These are phyloP conservation scores for Boletellus ananiceps DNA, from an alignment of 768 basidiomycete species.

Conservation along the genomic window DNA sequence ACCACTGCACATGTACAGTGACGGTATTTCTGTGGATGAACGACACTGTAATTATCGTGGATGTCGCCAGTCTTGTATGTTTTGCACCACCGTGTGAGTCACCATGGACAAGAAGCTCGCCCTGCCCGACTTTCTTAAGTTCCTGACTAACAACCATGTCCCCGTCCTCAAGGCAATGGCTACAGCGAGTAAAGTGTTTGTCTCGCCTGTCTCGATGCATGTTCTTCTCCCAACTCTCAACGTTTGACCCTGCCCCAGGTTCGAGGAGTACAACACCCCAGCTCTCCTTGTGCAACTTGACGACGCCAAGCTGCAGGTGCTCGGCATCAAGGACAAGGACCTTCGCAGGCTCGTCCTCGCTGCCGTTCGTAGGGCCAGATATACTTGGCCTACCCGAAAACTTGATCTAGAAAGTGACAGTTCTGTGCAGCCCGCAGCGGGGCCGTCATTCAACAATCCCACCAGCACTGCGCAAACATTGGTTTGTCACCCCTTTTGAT, in stretches of 20 bases:
- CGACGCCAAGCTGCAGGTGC: conserved; percentile 51
- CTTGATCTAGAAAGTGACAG: conserved; percentile 13
- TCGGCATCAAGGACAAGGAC: conserved; percentile 62
- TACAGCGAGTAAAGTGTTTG: conserved; percentile 66
- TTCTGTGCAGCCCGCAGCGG: conserved; percentile 1
- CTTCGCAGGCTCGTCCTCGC: conserved; percentile 54
- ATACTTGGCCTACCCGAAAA: conserved; percentile 28
- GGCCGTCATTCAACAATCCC: conserved; percentile 10
- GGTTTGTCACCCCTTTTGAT: conserved; percentile 22
- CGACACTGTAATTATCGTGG: background rate
- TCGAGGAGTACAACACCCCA: conserved; percentile 65
- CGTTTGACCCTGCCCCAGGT: conserved; percentile 41
- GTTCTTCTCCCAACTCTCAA: background rate
- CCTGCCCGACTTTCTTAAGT: conserved; percentile 62
- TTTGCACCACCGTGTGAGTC: background rate
- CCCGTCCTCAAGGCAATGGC: conserved; percentile 64
- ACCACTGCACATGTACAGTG: conserved; percentile 10
- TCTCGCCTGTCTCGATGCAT: conserved; percentile 1
- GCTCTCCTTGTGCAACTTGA: conserved; percentile 52
- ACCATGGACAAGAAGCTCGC: conserved; percentile 44
- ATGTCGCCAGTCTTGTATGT: background rate
- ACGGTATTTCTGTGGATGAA: conserved; percentile 10
- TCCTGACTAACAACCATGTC: conserved; percentile 54
- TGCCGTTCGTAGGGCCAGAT: conserved; percentile 64
- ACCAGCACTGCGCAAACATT: conserved; percentile 26